phyloP scores from a whole-genome alignment of 768 basidiomycete genomes.

The Leccinum fibrillosum region DNA sequence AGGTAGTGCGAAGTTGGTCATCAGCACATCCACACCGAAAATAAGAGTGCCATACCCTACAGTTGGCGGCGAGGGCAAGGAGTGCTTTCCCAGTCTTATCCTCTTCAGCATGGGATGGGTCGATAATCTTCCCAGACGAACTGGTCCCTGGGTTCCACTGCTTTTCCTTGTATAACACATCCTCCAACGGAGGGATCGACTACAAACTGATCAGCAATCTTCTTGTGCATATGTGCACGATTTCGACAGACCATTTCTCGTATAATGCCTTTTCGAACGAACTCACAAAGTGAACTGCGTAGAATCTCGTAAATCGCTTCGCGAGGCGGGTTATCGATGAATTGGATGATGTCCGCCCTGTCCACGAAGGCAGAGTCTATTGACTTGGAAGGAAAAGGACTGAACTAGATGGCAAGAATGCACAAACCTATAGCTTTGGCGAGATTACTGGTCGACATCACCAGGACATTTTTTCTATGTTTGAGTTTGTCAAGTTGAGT shows the following conservation, averaged over 20 bases:
- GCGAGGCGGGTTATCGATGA: constrained; percentile 84
- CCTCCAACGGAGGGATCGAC: constrained; percentile 60
- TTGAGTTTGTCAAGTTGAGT: constrained; percentile 97
- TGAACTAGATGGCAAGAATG: not conserved
- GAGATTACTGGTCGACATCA: constrained; percentile 96
- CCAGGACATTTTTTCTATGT: constrained; percentile 88
- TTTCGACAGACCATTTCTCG: constrained; percentile 49
- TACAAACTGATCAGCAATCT: constrained; percentile 26
- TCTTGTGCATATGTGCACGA: not conserved
- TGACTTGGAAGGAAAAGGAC: not conserved
- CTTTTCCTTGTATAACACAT: constrained; percentile 36
- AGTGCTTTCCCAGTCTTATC: constrained; percentile 57
- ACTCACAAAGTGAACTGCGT: constrained; percentile 74
- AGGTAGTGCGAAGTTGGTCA: not conserved
- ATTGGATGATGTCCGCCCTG: constrained; percentile 95
- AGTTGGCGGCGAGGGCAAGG: constrained; percentile 67
- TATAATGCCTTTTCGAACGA: constrained; percentile 73
- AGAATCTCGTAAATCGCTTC: constrained; percentile 95
- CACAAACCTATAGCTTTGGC: constrained; percentile 85
- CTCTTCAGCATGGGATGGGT: constrained; percentile 43
- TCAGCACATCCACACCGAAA: not conserved
- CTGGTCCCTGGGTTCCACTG: constrained; percentile 4
- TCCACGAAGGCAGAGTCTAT: constrained; percentile 94
- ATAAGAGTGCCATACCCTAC: constrained; percentile 56
- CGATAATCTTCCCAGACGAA: constrained; percentile 6